Conservation (phyloP, 768 basidiomycete species). For the Termitomyces sp. region DNA sequence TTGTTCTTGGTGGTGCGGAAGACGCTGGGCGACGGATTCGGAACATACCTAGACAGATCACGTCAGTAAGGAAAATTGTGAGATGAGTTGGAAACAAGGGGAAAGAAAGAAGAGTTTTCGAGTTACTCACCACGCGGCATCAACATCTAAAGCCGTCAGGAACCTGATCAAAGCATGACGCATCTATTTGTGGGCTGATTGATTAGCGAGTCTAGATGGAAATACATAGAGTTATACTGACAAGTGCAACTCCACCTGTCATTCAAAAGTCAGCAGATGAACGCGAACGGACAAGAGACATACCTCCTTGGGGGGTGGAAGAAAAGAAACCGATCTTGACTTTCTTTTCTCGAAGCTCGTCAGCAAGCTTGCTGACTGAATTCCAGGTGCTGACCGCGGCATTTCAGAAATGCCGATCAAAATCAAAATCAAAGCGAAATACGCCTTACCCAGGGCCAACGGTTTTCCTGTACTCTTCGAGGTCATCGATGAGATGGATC, state of each 20-base stretch:
- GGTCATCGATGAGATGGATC: conserved; percentile 80
- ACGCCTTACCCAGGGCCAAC: conserved; percentile 51
- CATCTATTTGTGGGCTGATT: conserved; percentile 52
- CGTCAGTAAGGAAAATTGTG: neutral
- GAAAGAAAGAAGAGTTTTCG: neutral
- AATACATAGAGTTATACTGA: conserved; percentile 32
- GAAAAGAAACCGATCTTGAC: conserved; percentile 92
- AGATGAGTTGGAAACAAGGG: neutral
- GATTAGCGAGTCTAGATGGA: conserved; percentile 4
- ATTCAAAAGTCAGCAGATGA: conserved; percentile 6
- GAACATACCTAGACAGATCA: conserved; percentile 62
- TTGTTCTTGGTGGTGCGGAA: conserved; percentile 96
- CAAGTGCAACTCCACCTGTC: conserved; percentile 87
- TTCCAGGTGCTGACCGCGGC: conserved; percentile 58
- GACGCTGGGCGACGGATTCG: conserved; percentile 82
- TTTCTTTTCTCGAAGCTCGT: conserved; percentile 81
- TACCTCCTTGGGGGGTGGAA: conserved; percentile 91
- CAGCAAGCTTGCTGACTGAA: conserved; percentile 73
- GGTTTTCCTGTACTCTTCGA: conserved; percentile 70
- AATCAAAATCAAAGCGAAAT: neutral
- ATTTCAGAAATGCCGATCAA: conserved; percentile 1
- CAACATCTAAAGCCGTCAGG: conserved; percentile 72
- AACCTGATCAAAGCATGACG: conserved; percentile 91
- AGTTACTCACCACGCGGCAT: conserved; percentile 68
- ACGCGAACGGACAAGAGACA: conserved; percentile 15